Evolutionary conservation across 2,329 filamentous ascomycete genomes (phyloP), one percentile per base, ranked within the genome.

Genomic region (Fusarium sp.): DNA sequence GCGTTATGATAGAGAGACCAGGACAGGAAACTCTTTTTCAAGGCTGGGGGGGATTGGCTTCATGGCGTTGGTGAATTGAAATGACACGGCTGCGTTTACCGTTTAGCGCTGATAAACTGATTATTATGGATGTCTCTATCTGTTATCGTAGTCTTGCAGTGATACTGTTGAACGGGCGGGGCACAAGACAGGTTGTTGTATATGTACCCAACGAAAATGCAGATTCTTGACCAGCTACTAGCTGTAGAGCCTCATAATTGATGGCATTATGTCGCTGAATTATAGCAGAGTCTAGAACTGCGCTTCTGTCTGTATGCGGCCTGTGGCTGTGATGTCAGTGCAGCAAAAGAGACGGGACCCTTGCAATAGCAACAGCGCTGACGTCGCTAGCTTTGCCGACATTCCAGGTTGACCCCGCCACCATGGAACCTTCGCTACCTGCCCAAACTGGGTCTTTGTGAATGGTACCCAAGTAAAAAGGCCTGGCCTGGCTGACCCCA

Each of bases 341-440:
- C 36, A 61, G 29, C 58, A 33, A 58, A 40, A 33, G 31, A 33
- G 11, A 33, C 11, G 56, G 62, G 53, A 61, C 59, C 69, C 64
- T 63, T 59, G 49, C 22, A 67, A 33, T 33, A 33, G 31, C 31
- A 33, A 69, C 67, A 75, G 72, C 66, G 69, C 65, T 74, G 76
- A 78, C 76, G 73, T 78, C 65, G 74, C 64, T 77, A 70, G 69
- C 66, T 56, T 70, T 62, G 59, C 62, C 40, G 56, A 59, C 66
- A 68, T 72, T 64, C 62, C 64, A 69, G 58, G 29, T 46, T 60
- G 67, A 70, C 76, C 75, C 76, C 76, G 72, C 76, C 55, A 66
- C 57, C 66, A 71, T 70, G 70, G 63, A 69, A 58, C 64, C 62
- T 62, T 67, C 31, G 64, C 44, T 56, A 69, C 35, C 66, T 62